Evolutionary conservation across 495 filamentous ascomycete genomes (phyloP).

Genomic region (Xylaria scruposa): DNA sequence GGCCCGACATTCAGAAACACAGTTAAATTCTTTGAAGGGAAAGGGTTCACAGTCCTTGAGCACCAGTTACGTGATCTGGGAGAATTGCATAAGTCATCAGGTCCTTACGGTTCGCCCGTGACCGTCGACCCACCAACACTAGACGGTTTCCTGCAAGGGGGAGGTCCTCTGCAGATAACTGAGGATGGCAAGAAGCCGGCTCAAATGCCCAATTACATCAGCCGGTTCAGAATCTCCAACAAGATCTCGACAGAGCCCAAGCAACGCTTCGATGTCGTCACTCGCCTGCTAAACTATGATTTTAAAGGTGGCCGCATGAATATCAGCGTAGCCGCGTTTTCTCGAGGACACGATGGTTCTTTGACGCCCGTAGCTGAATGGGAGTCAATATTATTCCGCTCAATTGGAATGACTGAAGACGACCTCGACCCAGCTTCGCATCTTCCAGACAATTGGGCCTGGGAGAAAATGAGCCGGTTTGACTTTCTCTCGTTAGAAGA

Average conservation of each 20-base stretch:
- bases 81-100: neutral
- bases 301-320: conserved; percentile 13
- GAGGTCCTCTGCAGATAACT: conserved; percentile 13
- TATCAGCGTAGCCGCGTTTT: conserved; percentile 18
- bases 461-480: conserved; percentile 13
- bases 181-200: conserved; percentile 18
- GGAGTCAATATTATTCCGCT: conserved; percentile 20
- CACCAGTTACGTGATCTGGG: conserved; percentile 20
- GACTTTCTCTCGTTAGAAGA: conserved; percentile 10
- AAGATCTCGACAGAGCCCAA: conserved; percentile 9
- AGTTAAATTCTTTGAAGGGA: conserved; percentile 10
- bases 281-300: conserved; percentile 17
- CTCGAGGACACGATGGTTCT: neutral
- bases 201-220: conserved; percentile 26
- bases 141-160: conserved; percentile 19
- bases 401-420: conserved; percentile 13
- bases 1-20: conserved; percentile 18
- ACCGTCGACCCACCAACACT: conserved; percentile 23
- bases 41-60: conserved; percentile 16
- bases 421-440: conserved; percentile 15
- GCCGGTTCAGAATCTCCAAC: conserved; percentile 20
- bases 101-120: conserved; percentile 16
- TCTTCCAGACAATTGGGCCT: conserved; percentile 21
- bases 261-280: conserved; percentile 21
- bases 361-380: conserved; percentile 20